Percentiles rank a stretch among this genome's conserved stretches.
Evolutionary conservation across 768 basidiomycete genomes (phyloP).

Genomic region (Postia placenta): DNA sequence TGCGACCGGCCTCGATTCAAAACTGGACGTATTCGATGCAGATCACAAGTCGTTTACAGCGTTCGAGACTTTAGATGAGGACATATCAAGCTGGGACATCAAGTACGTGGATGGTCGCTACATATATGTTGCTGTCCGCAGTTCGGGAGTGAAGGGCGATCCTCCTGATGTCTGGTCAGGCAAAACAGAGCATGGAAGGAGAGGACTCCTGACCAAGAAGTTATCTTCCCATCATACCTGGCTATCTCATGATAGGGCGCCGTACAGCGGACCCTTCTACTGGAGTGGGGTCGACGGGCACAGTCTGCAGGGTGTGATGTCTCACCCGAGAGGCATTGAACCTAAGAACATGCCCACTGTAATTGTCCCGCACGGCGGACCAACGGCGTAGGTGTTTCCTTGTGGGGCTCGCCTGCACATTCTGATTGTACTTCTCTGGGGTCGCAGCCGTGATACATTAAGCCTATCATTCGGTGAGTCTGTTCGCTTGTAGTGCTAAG

Average conservation of each 20-base stretch:
- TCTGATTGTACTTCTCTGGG: too few species aligned
- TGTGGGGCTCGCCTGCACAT: too few species aligned
- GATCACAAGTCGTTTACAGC: background rate
- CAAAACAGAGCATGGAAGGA: background rate
- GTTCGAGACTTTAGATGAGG: conserved; percentile 1
- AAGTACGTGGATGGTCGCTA: background rate
- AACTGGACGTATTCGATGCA: conserved; percentile 1
- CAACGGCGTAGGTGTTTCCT: background rate
- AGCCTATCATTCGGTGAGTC: background rate
- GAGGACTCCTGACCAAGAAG: background rate
- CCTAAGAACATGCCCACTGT: background rate
- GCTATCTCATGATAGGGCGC: background rate
- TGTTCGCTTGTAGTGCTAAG: background rate
- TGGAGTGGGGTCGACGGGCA: conserved; percentile 1
- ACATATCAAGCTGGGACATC: conserved; percentile 1
- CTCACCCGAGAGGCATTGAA: background rate
- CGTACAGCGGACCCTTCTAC: background rate
- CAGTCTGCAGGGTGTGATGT: conserved; percentile 1
- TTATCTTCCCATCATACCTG: background rate
- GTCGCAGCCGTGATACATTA: background rate
- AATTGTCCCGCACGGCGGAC: conserved; percentile 3
- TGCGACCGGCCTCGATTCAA: background rate
- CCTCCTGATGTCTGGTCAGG: conserved; percentile 1
- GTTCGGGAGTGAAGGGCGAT: background rate
- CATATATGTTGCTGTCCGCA: conserved; percentile 1